Conservation (phyloP, 176 grass and related monocot genomes). For the Areca catechu region DNA sequence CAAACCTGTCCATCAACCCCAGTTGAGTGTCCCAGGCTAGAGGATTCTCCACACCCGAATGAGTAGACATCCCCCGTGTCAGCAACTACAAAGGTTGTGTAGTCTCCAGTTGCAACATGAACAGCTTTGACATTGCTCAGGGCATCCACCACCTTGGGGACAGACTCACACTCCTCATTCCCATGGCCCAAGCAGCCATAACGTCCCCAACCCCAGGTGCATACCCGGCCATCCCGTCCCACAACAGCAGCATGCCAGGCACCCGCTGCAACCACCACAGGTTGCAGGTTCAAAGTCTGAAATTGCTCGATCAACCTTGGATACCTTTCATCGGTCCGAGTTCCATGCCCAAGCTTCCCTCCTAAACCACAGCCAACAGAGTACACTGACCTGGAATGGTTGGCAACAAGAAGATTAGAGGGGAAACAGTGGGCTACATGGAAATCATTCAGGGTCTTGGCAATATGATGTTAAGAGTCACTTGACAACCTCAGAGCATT, state of each 20-base stretch:
- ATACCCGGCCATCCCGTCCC: conserved; percentile 71
- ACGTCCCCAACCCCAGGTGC: conserved; percentile 94
- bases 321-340: conserved; percentile 74
- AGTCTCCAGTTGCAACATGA: conserved; percentile 78
- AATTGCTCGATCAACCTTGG: conserved; percentile 79
- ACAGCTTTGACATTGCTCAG: conserved; percentile 57
- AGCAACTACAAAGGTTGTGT: conserved; percentile 82
- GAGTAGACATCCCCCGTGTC: conserved; percentile 77
- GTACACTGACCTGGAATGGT: conserved; percentile 59
- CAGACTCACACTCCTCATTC: conserved; percentile 81
- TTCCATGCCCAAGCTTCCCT: conserved; percentile 81
- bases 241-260: conserved; percentile 91
- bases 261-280: conserved; percentile 72
- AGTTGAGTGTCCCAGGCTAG: conserved; percentile 69
- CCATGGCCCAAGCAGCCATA: conserved; percentile 96
- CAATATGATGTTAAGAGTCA: too few species aligned
- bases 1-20: conserved; percentile 45
- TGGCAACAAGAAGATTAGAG: too few species aligned
- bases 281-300: conserved; percentile 63
- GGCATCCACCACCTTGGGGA: conserved; percentile 74
- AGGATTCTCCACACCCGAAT: conserved; percentile 83
- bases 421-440: too few species aligned
- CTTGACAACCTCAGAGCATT: too few species aligned
- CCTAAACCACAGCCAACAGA: conserved; percentile 92
- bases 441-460: too few species aligned